Percentiles rank a stretch among this genome's conserved stretches.
phyloP scores from a whole-genome alignment of 257 asterid species.

The Petunia secreta region DNA sequence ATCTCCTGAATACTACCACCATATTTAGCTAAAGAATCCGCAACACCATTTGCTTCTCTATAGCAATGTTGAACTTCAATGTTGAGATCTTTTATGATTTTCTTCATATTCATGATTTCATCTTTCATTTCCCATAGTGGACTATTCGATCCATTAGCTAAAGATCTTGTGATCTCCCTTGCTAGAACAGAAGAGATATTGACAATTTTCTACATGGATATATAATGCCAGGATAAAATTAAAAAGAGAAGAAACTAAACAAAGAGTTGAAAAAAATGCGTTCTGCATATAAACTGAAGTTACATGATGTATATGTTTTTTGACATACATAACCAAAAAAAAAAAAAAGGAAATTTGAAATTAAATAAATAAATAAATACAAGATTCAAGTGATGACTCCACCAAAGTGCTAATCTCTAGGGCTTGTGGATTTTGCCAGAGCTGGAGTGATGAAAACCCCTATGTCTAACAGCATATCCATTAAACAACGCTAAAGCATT shows the following conservation, averaged over 20 bases:
- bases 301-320: background rate
- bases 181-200: too few relatives aligned
- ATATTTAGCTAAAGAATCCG: too few relatives aligned
- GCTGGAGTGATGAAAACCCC: conserved; percentile 12
- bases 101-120: too few relatives aligned
- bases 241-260: background rate
- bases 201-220: too few relatives aligned
- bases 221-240: too few relatives aligned
- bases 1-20: too few relatives aligned
- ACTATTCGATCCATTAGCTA: too few relatives aligned
- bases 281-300: conserved; percentile 15
- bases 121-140: too few relatives aligned
- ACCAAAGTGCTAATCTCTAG: background rate
- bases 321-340: conserved; percentile 12
- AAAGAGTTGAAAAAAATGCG: background rate
- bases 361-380: background rate
- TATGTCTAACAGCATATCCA: conserved; percentile 53
- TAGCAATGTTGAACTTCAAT: too few relatives aligned
- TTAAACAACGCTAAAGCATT: conserved; percentile 61
- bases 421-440: conserved; percentile 23
- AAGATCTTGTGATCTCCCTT: too few relatives aligned
- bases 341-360: background rate
- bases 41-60: too few relatives aligned
- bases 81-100: too few relatives aligned
- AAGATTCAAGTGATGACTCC: background rate